These are phyloP conservation scores for Magnaporthales sp. DNA, from an alignment of 2,329 filamentous ascomycete species.

Conservation along the genomic window DNA sequence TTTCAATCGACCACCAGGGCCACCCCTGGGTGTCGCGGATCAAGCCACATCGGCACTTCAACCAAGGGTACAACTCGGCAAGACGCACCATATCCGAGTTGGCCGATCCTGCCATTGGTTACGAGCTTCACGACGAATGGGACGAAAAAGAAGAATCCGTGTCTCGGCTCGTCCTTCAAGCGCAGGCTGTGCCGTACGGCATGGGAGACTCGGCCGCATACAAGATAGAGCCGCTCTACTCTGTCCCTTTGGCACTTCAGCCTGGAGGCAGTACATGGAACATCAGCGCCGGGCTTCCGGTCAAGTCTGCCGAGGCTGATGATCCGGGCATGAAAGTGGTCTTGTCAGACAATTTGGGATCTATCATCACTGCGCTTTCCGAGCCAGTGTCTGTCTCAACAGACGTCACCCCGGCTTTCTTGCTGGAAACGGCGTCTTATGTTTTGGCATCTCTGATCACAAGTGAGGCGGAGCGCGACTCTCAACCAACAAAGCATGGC, in stretches of 20 bases:
- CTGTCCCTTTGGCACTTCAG: background rate
- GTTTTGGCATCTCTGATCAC: background rate
- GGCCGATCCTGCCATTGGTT: background rate
- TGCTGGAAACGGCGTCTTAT: background rate
- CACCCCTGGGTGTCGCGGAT: background rate
- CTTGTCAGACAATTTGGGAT: background rate
- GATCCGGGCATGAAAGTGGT: background rate
- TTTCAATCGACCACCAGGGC: constrained; percentile 8
- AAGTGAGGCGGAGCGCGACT: background rate
- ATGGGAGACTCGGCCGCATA: background rate
- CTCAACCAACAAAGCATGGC: background rate
- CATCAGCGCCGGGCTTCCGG: background rate
- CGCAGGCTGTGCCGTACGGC: background rate
- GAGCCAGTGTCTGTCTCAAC: background rate
- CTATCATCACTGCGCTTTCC: background rate
- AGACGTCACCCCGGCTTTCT: background rate
- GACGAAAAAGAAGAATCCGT: background rate
- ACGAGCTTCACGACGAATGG: background rate
- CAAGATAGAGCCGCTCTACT: background rate
- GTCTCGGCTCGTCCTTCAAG: background rate
- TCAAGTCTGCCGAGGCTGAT: background rate
- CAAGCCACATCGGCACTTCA: constrained; percentile 3
- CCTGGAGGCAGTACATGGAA: background rate
- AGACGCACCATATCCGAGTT: constrained; percentile 9
- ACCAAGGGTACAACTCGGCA: constrained; percentile 12